Base-by-base conservation (phyloP, 1,284 basidiomycete genomes). In the Cerioporus squamosus region DNA sequence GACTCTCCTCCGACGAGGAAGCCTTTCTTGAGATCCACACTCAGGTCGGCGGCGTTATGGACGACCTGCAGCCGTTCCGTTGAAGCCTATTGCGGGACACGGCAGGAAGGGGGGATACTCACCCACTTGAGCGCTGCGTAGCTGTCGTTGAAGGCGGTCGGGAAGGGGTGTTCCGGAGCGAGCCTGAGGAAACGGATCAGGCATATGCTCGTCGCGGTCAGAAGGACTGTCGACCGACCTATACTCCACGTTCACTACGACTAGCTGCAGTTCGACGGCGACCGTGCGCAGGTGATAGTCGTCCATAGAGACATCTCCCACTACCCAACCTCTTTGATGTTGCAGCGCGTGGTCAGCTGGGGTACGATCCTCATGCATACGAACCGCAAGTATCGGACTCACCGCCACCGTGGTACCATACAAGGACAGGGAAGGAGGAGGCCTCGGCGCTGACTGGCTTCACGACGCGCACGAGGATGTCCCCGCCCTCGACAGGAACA, bases 1-100 rank as follows among this genome's bases (percentile, higher is more conserved):
- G 69, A 70, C 15, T 44, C 44, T 6, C 70, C 70, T 3, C 67
- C 66, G 15, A 72, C 59, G 18, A 72, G 47, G 47, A 69, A 64
- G 1, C 66, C 67, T 42, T 63, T 60, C 2, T 39, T 24, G 15
- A 63, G 22, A 17, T 64, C 58, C 15, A 55, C 59, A 5, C 45
- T 15, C 2, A 70, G 23, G 2, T 20, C 17, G 1, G 47, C 3
- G 0, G 63, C 57, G 36, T 67, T 46, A 10, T 44, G 31, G 2
- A 51, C 51, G 6, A 44, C 56, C 56, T 55, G 18, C n/a, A 6
- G 12, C 18, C 18, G 39, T 17, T 18, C 7, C 7, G 5, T 40
- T 20, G n/a, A 22, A 0, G 2, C 2, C n/a, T n/a, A 9, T 43
- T 12, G 20, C 40, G 23, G 4, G 24, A 2, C 8, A 20, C 23